Evolutionary conservation across 2,329 filamentous ascomycete species (phyloP), one percentile per base, ranked within the genome.

Genomic region (Biscogniauxia mediterranea): DNA sequence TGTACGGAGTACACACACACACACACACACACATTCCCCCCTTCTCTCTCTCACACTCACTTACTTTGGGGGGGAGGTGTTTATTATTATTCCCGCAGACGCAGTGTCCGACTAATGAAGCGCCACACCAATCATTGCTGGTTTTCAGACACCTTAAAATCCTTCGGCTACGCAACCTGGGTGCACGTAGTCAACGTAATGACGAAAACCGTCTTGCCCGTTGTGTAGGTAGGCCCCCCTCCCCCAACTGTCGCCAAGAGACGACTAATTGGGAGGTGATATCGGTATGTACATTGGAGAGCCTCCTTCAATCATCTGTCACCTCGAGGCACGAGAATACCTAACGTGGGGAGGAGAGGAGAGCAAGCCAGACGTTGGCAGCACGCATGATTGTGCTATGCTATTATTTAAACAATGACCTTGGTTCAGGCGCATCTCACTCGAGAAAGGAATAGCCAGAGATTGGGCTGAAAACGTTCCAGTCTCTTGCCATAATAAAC

Each of bases 71-170:
- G 23, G 23, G 23, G 23, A 23, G 23, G 23, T 23, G 23, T 23
- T 23, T 23, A 32, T 32, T 51, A 51, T 56, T 56, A 56, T 56
- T 56, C 54, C 54, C 54, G 54, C 54, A 56, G 19, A 49, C n/a
- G 28, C 51, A 52, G 51, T 55, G 53, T 3, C 13, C n/a, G 53
- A 49, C 56, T 52, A 58, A 53, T 58, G 25, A 56, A 57, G 46
- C 32, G 56, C 56, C 49, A 53, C 56, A 58, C 56, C 56, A 58
- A 58, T 58, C 49, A 58, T 38, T n/a, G 21, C 17, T 32, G 25
- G 19, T 20, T 20, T 17, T 28, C 54, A 38, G 32, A 55, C 55
- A 56, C 38, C 46, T 23, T 19, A 19, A 28, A 38, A 54, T 54
- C 52, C 52, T 54, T 38, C 52, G 19, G 13, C 26, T 19, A 9